A percentile compares a stretch with the other conserved stretches of the same genome.
phyloP scores from a whole-genome alignment of 73 alveolate species.

The Paramecium octaurelia region DNA sequence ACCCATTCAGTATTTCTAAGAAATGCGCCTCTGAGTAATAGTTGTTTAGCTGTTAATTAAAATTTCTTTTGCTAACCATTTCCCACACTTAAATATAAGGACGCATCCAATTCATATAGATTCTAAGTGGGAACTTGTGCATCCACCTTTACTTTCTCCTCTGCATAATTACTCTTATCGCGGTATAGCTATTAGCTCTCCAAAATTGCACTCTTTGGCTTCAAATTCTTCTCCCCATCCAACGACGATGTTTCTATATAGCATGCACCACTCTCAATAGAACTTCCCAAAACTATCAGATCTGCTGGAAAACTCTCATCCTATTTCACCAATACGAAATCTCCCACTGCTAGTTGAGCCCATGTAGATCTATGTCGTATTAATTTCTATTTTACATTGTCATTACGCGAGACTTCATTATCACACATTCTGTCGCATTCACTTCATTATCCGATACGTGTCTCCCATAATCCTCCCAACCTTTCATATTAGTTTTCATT shows the following conservation, averaged over 20 bases:
- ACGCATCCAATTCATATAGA: slow-evolving; percentile 76
- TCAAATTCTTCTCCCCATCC: slow-evolving; percentile 98
- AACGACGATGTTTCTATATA: slow-evolving; percentile 94
- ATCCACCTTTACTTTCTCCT: slow-evolving; percentile 26
- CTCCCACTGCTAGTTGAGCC: slow-evolving; percentile 91
- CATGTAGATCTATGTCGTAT: not conserved
- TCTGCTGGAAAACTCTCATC: slow-evolving; percentile 98
- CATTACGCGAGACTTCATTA: not conserved
- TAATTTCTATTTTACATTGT: not conserved
- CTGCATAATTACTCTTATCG: not conserved
- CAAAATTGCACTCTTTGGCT: slow-evolving; percentile 69
- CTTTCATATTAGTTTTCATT: not conserved
- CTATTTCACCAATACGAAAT: slow-evolving; percentile 77
- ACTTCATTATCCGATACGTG: slow-evolving; percentile 63
- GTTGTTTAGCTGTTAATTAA: slow-evolving; percentile 64
- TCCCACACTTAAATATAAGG: slow-evolving; percentile 30
- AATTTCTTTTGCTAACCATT: not conserved
- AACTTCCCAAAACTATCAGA: slow-evolving; percentile 88
- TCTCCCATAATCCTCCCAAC: slow-evolving; percentile 63
- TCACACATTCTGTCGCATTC: slow-evolving; percentile 47
- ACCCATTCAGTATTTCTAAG: slow-evolving; percentile 95
- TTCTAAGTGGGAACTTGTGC: slow-evolving; percentile 79
- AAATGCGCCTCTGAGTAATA: slow-evolving; percentile 92
- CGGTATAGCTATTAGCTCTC: not conserved
- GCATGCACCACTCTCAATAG: slow-evolving; percentile 91